These are phyloP conservation scores for Suhomyces bribrorum DNA, from an alignment of 1,139 yeast genomes.

Conservation along the genomic window DNA sequence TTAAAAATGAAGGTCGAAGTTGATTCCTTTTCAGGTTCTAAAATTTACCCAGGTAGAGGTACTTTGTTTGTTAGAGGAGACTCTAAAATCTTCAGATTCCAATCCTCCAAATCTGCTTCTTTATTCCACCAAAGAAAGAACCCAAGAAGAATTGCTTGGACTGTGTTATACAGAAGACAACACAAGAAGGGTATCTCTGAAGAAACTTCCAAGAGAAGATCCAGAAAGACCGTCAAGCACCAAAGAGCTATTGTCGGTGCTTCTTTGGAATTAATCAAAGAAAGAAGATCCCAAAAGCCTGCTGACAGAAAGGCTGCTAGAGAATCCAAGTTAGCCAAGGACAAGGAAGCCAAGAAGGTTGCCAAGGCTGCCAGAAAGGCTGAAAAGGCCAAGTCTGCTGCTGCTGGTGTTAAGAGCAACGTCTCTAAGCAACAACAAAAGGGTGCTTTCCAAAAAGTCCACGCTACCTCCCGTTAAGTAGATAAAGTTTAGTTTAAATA, in stretches of 20 bases:
- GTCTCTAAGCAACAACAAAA: constrained; percentile 84
- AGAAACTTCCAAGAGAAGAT: constrained; percentile 95
- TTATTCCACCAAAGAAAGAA: constrained; percentile 99
- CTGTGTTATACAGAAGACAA: constrained; percentile 98
- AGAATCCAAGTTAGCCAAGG: constrained; percentile 85
- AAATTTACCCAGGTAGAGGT: constrained; percentile 99
- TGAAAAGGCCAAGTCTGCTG: constrained; percentile 85
- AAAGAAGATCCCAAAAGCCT: constrained; percentile 95
- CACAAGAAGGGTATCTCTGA: constrained; percentile 99
- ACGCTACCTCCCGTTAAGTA: constrained; percentile 91
- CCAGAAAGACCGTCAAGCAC: constrained; percentile 96
- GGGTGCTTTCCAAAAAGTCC: constrained; percentile 96
- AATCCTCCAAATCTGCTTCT: constrained; percentile 95
- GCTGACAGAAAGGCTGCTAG: constrained; percentile 98
- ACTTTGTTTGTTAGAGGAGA: constrained; percentile 99
- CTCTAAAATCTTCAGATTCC: constrained; percentile 99
- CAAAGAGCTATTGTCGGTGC: constrained; percentile 99
- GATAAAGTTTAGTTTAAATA: constrained; percentile 14
- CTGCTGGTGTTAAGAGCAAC: constrained; percentile 61
- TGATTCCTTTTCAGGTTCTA: constrained; percentile 98
- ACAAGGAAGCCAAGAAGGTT: constrained; percentile 94
- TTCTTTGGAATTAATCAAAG: constrained; percentile 95
- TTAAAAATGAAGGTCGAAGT: constrained; percentile 95
- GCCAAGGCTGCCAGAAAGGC: constrained; percentile 94
- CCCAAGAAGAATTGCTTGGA: constrained; percentile 99